Percentiles rank a stretch among this genome's conserved stretches.
These are phyloP conservation scores for Cryptococcus sp. DNA, from an alignment of 1,284 basidiomycete genomes.

Conservation along the genomic window DNA sequence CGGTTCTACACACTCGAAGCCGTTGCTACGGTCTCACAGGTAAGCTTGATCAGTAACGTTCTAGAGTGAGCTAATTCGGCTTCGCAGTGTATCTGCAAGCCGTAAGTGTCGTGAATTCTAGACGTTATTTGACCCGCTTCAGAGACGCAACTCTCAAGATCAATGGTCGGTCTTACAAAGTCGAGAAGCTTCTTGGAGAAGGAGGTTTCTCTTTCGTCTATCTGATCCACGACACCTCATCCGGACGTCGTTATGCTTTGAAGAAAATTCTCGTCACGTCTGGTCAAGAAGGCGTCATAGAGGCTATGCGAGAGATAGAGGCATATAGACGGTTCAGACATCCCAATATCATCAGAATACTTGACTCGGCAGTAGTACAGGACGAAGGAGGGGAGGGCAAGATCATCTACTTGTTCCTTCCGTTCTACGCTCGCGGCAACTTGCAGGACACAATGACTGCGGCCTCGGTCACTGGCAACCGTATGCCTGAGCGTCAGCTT, in stretches of 20 bases:
- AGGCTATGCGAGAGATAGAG: conserved; percentile 84
- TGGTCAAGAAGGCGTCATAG: conserved; percentile 56
- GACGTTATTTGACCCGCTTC: conserved; percentile 10
- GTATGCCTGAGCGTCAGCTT: conserved; percentile 85
- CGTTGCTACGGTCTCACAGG: conserved; percentile 40
- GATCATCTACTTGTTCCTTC: conserved; percentile 76
- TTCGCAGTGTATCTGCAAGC: conserved; percentile 52
- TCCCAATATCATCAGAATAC: conserved; percentile 55
- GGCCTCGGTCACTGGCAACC: conserved; percentile 77
- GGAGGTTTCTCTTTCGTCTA: conserved; percentile 96
- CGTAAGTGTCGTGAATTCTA: conserved; percentile 33
- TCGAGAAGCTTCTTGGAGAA: conserved; percentile 86
- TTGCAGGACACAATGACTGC: conserved; percentile 92
- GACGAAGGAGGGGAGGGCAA: conserved; percentile 78
- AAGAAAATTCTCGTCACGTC: conserved; percentile 92
- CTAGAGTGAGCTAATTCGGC: conserved; percentile 3
- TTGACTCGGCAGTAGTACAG: conserved; percentile 89
- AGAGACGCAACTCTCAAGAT: conserved; percentile 73
- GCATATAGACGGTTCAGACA: conserved; percentile 87
- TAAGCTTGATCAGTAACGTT: conserved; percentile 5
- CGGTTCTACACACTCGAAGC: conserved; percentile 45
- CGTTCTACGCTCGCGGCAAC: conserved; percentile 64
- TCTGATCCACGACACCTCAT: conserved; percentile 69
- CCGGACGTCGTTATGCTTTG: conserved; percentile 80
- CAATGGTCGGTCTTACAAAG: conserved; percentile 87